Conservation (phyloP, 345 rosid genomes). For the Populus nigra region DNA sequence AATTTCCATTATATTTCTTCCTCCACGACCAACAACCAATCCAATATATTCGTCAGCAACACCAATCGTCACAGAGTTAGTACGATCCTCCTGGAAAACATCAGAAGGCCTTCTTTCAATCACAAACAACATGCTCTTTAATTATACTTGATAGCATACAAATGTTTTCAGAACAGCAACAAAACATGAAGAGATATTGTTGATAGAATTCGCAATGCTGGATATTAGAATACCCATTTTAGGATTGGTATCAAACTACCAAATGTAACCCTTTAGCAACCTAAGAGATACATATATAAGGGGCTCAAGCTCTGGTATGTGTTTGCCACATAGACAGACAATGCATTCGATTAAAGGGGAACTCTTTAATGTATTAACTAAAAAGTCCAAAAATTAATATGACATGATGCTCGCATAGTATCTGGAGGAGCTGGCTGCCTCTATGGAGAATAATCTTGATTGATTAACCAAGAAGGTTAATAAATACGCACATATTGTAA, state of each 20-base stretch:
- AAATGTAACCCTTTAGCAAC: not conserved
- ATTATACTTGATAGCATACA: not conserved
- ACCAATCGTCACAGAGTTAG: conserved; percentile 71
- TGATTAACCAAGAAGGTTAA: too few species aligned
- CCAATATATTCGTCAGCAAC: conserved; percentile 91
- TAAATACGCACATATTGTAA: too few species aligned
- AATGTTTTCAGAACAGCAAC: not conserved
- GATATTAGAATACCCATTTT: not conserved
- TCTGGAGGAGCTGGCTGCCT: too few species aligned
- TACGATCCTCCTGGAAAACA: conserved; percentile 66
- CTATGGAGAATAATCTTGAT: too few species aligned
- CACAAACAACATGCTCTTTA: not conserved
- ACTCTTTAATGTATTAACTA: too few species aligned
- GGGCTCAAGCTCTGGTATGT: too few species aligned
- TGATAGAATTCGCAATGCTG: not conserved
- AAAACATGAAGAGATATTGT: not conserved
- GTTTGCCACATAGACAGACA: too few species aligned
- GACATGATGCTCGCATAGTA: too few species aligned
- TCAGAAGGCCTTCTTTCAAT: not conserved
- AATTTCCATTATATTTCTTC: conserved; percentile 90
- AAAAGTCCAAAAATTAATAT: too few species aligned
- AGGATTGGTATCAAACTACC: not conserved
- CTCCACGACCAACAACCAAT: conserved; percentile 95
- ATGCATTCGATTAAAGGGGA: too few species aligned
- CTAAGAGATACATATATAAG: not conserved